phyloP scores from a whole-genome alignment of 305 asterid genomes.

The Fraxinus sp. region DNA sequence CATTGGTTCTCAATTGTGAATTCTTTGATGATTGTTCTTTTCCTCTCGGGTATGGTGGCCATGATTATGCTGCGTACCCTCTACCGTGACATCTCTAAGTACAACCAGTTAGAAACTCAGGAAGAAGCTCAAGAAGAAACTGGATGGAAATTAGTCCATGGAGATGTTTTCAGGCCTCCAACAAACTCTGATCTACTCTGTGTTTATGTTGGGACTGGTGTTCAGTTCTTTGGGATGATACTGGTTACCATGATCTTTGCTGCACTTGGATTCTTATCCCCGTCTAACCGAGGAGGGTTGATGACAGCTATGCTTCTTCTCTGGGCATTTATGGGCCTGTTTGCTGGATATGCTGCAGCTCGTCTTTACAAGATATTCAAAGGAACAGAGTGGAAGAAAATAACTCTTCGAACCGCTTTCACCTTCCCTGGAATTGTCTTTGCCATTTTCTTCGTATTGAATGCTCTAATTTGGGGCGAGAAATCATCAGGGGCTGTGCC shows the following conservation, averaged over 20 bases:
- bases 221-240: slow-evolving; percentile 20
- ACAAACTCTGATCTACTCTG: slow-evolving; percentile 17
- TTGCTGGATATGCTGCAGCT: slow-evolving; percentile 18
- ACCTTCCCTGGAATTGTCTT: slow-evolving; percentile 19
- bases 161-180: slow-evolving; percentile 18
- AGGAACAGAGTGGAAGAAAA: slow-evolving; percentile 21
- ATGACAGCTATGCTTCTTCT: slow-evolving; percentile 22
- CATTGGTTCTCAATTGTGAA: slow-evolving; percentile 22
- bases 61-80: slow-evolving; percentile 20
- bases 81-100: slow-evolving; percentile 17
- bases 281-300: slow-evolving; percentile 20
- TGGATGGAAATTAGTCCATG: slow-evolving; percentile 21
- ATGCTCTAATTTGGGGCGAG: slow-evolving; percentile 21
- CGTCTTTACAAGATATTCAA: slow-evolving; percentile 19
- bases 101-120: slow-evolving; percentile 19
- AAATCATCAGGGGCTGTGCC: slow-evolving; percentile 22
- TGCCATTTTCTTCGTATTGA: slow-evolving; percentile 14
- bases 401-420: slow-evolving; percentile 7
- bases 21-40: slow-evolving; percentile 23
- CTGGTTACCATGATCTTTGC: slow-evolving; percentile 17
- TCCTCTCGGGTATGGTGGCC: slow-evolving; percentile 20
- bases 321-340: slow-evolving; percentile 18
- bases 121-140: slow-evolving; percentile 21
- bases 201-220: slow-evolving; percentile 17
- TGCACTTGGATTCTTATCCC: slow-evolving; percentile 15